A percentile compares a stretch with the other conserved stretches of the same genome.
Evolutionary conservation across 768 basidiomycete genomes (phyloP).

Genomic region (Leccinellum luteum): DNA sequence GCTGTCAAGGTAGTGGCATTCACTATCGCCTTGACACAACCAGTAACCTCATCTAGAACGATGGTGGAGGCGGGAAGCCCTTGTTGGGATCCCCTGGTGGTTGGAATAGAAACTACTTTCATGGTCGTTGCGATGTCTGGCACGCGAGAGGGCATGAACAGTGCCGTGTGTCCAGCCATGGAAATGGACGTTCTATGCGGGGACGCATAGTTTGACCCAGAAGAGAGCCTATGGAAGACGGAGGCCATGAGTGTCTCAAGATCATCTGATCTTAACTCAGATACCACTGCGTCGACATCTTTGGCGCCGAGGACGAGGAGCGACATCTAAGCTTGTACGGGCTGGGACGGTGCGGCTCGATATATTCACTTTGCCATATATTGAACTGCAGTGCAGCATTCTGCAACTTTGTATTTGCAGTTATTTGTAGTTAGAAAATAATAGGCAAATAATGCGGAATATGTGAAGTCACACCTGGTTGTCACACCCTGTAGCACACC

Average conservation of each 20-base stretch:
- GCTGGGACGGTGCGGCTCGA: too few relatives aligned
- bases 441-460: too few relatives aligned
- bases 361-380: too few relatives aligned
- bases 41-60: constrained; percentile 68
- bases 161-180: constrained; percentile 51
- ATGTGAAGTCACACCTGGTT: too few relatives aligned
- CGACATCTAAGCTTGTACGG: constrained; percentile 26
- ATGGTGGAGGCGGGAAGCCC: constrained; percentile 79
- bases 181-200: constrained; percentile 63
- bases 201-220: constrained; percentile 18
- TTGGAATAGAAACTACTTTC: constrained; percentile 82
- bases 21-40: constrained; percentile 68
- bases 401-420: too few relatives aligned
- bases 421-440: too few relatives aligned
- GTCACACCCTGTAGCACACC: too few relatives aligned
- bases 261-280: constrained; percentile 42
- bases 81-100: constrained; percentile 33
- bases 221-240: constrained; percentile 53
- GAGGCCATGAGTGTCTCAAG: constrained; percentile 56
- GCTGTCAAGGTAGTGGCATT: constrained; percentile 80
- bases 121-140: constrained; percentile 54
- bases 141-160: constrained; percentile 85
- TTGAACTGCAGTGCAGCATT: too few relatives aligned
- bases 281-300: constrained; percentile 54
- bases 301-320: constrained; percentile 59